Base-by-base conservation (phyloP, 2,329 filamentous ascomycete genomes). In the Xylaria sp. region DNA sequence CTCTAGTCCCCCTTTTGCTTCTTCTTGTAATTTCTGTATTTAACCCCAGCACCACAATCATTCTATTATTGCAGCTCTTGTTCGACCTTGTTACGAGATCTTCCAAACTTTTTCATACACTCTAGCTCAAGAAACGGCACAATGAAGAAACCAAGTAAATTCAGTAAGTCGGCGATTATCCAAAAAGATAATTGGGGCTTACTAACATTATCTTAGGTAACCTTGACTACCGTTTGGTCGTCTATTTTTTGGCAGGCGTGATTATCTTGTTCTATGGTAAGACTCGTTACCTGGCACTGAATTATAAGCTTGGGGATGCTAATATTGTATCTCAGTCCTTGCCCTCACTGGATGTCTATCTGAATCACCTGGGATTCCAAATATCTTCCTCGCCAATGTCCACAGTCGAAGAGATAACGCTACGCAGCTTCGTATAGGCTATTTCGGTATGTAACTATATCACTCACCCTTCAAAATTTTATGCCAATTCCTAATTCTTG, bases 191-290 rank as follows among this genome's bases (percentile, higher is more conserved):
- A 15, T 10, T 1, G 20, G 15, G 23, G 18, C 28, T 39, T 15
- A n/a, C 2, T 56, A 56, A 56, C 34, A 12, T 56, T 56, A 3
- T 9, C 23, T 41, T 25, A 56, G 54, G 10, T 15, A 56, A 56
- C 10, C 5, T 56, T 23, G 54, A 56, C 13, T 56, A 39, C n/a
- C 54, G 54, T 23, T 39, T 56, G 1, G 18, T 20, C 7, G 54
- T 56, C 34, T 56, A 56, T n/a, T 4, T 56, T 13, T 25, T 39
- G 6, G 31, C 31, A 23, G 54, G 31, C n/a, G 34, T 23, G 13
- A 39, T 56, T 23, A 56, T 56, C 13, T 39, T 56, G n/a, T 56
- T 56, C 31, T 56, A 56, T 56, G 54, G 54, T 56, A 56, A 39
- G 31, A n/a, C 5, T 39, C 25, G 9, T 41, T 39, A 28, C 50